These are phyloP conservation scores for Lipomyces chichibuensis DNA, from an alignment of 805 yeast species.

Conservation along the genomic window DNA sequence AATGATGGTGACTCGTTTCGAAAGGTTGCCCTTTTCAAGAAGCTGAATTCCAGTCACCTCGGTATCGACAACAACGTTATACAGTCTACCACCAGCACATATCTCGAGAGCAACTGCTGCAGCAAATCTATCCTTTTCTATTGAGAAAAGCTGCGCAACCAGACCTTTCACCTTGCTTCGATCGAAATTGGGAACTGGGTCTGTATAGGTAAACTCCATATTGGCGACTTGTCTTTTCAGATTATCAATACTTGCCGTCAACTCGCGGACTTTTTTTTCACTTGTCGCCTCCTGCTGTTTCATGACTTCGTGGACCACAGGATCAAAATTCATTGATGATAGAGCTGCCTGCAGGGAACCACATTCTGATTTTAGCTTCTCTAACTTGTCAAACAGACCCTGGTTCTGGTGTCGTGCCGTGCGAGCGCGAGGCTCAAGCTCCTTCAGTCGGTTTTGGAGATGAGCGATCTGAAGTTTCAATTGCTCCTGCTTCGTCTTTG, in stretches of 20 bases:
- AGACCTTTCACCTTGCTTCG: slow-evolving; percentile 75
- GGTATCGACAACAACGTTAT: slow-evolving; percentile 86
- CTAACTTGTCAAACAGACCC: slow-evolving; percentile 50
- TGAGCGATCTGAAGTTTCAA: slow-evolving; percentile 61
- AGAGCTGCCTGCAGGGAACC: slow-evolving; percentile 23
- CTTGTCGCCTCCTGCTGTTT: slow-evolving; percentile 39
- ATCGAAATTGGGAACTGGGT: slow-evolving; percentile 65
- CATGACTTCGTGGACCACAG: slow-evolving; percentile 40
- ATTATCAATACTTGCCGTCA: slow-evolving; percentile 55
- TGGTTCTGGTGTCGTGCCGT: slow-evolving; percentile 58
- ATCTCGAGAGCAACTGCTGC: slow-evolving; percentile 85
- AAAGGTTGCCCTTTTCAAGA: slow-evolving; percentile 74
- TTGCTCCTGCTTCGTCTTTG: slow-evolving; percentile 61
- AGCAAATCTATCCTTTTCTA: slow-evolving; percentile 59
- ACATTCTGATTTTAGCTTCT: slow-evolving; percentile 45
- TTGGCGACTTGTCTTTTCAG: slow-evolving; percentile 68
- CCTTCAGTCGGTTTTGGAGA: slow-evolving; percentile 55
- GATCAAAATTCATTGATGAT: slow-evolving; percentile 50
- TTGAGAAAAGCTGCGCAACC: slow-evolving; percentile 78
- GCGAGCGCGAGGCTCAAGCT: slow-evolving; percentile 53
- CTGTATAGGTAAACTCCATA: slow-evolving; percentile 72
- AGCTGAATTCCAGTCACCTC: slow-evolving; percentile 83
- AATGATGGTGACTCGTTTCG: slow-evolving; percentile 83
- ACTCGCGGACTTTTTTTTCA: slow-evolving; percentile 47
- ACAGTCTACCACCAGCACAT: slow-evolving; percentile 90